A percentile compares a stretch with the other conserved stretches of the same genome.
Evolutionary conservation across 1,284 basidiomycete species (phyloP).

Genomic region (Pseudozyma sp.): DNA sequence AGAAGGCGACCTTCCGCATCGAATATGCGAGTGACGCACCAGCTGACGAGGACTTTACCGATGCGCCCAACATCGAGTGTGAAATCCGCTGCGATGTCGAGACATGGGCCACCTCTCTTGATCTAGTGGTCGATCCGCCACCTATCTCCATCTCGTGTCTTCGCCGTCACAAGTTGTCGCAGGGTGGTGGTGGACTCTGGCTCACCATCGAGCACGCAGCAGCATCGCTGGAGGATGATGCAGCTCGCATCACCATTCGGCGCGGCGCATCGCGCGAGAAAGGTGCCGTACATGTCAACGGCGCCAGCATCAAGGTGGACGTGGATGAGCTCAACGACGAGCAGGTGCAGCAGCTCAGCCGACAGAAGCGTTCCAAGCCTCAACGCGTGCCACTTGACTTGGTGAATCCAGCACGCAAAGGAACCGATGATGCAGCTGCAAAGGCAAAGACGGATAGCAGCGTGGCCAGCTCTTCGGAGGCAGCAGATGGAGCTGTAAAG

Average conservation of each 20-base stretch:
- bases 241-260: slow-evolving; percentile 77
- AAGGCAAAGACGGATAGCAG: neutral
- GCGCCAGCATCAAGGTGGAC: slow-evolving; percentile 86
- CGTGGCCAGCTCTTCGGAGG: slow-evolving; percentile 2
- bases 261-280: slow-evolving; percentile 77
- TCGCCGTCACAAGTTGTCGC: slow-evolving; percentile 85
- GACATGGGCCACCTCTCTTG: slow-evolving; percentile 86
- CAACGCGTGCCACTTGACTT: slow-evolving; percentile 88
- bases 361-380: slow-evolving; percentile 87
- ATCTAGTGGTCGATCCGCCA: slow-evolving; percentile 93
- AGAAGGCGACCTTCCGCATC: slow-evolving; percentile 82
- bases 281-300: slow-evolving; percentile 88
- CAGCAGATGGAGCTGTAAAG: slow-evolving; percentile 4
- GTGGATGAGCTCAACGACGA: slow-evolving; percentile 87
- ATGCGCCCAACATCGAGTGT: slow-evolving; percentile 80
- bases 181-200: slow-evolving; percentile 94
- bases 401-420: slow-evolving; percentile 20
- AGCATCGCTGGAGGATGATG: slow-evolving; percentile 78
- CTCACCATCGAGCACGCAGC: slow-evolving; percentile 90
- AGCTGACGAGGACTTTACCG: slow-evolving; percentile 22
- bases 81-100: slow-evolving; percentile 94
- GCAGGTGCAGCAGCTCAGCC: slow-evolving; percentile 85
- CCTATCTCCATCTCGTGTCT: slow-evolving; percentile 86
- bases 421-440: slow-evolving; percentile 2
- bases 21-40: slow-evolving; percentile 79